Conservation (phyloP, 164 flowering plant genomes). For the Tinospora cordifolia region DNA sequence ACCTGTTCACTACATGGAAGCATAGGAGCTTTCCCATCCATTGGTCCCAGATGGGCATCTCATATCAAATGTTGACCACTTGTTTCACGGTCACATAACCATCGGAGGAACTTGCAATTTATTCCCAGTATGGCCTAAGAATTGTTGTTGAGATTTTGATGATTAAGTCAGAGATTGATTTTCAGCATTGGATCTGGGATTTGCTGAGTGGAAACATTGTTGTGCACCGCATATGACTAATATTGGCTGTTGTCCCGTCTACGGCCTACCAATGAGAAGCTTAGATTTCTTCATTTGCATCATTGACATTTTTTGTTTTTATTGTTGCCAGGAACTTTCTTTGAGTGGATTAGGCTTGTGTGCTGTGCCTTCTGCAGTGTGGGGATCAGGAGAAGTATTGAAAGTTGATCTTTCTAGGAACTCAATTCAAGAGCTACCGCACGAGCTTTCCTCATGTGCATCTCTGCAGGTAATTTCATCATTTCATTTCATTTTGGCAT, state of each 20-base stretch:
- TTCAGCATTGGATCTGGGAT: not conserved
- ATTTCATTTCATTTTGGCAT: not conserved
- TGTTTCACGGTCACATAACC: not conserved
- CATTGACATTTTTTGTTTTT: not conserved
- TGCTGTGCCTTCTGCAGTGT: constrained; percentile 66
- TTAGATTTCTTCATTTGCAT: not conserved
- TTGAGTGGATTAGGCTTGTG: constrained; percentile 53
- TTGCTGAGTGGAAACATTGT: not conserved
- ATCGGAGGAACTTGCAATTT: not conserved
- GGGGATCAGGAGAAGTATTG: constrained; percentile 64
- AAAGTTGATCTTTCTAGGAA: constrained; percentile 80
- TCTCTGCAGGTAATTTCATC: constrained; percentile 54
- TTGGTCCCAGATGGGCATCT: not conserved
- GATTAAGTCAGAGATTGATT: not conserved
- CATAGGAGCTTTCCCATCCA: not conserved
- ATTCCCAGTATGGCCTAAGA: not conserved
- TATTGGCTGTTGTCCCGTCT: not conserved
- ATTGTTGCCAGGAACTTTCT: constrained; percentile 63
- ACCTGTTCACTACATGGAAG: constrained; percentile 3
- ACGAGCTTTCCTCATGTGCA: constrained; percentile 59
- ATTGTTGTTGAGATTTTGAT: not conserved
- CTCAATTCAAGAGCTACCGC: constrained; percentile 63
- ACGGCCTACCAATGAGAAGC: not conserved
- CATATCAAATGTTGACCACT: not conserved
- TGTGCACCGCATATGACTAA: not conserved